A percentile compares a stretch with the other conserved stretches of the same genome.
Evolutionary conservation across 257 asterid species (phyloP).

Genomic region (Perilla frutescens): DNA sequence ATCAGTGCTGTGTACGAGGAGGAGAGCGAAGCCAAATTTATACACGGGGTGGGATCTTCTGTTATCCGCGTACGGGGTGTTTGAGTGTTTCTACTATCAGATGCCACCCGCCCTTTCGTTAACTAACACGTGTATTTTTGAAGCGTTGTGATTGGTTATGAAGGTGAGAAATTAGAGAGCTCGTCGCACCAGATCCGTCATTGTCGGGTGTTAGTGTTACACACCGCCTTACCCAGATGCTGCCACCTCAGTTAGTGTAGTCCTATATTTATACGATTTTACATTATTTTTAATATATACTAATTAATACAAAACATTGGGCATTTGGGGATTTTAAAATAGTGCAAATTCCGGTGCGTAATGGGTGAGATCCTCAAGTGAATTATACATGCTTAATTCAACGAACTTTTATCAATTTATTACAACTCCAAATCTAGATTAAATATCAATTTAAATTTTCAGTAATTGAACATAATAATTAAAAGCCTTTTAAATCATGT

Average conservation of each 20-base stretch:
- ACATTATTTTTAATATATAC: not conserved
- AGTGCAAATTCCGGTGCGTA: too few relatives aligned
- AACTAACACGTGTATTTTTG: slow-evolving; percentile 1
- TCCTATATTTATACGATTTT: not conserved
- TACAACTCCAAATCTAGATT: too few relatives aligned
- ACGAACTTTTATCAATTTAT: too few relatives aligned
- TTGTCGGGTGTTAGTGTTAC: not conserved
- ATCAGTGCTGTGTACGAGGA: not conserved
- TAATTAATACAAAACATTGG: too few relatives aligned
- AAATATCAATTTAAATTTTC: too few relatives aligned
- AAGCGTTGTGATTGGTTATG: slow-evolving; percentile 13
- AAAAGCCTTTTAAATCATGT: too few relatives aligned
- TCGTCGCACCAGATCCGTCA: slow-evolving; percentile 11
- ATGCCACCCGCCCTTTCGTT: not conserved
- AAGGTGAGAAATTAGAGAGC: not conserved
- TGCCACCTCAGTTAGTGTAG: slow-evolving; percentile 6
- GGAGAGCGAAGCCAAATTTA: not conserved
- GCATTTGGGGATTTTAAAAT: too few relatives aligned
- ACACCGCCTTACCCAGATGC: slow-evolving; percentile 2
- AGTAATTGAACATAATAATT: too few relatives aligned
- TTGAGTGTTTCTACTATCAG: not conserved
- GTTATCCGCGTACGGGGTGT: not conserved
- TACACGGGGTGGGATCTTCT: not conserved
- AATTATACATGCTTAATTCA: too few relatives aligned
- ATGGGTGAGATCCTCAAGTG: too few relatives aligned